Evolutionary conservation across 805 yeast species (phyloP).

Genomic region (Cyberlindnera americana): DNA sequence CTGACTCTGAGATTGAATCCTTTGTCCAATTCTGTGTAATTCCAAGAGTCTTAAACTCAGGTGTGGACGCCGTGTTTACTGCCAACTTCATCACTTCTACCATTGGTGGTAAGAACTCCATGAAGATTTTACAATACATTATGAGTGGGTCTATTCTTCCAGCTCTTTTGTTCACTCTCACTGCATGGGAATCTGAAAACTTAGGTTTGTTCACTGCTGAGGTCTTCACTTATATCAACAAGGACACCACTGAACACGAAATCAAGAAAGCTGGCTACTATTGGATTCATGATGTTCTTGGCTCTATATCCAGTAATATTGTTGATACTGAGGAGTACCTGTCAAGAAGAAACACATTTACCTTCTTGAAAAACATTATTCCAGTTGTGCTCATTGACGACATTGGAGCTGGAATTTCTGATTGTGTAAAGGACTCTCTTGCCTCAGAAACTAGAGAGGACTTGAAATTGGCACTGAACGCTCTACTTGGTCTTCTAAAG

Average conservation of each 20-base stretch:
- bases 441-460: constrained; percentile 69
- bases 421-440: constrained; percentile 45
- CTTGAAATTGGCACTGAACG: constrained; percentile 70
- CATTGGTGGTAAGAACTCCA: constrained; percentile 40
- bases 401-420: constrained; percentile 54
- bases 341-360: constrained; percentile 76
- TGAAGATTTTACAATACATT: constrained; percentile 41
- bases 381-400: constrained; percentile 55
- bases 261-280: constrained; percentile 40
- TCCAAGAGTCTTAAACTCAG: constrained; percentile 75
- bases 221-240: constrained; percentile 44
- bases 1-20: constrained; percentile 24
- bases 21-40: constrained; percentile 65
- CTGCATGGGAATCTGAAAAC: constrained; percentile 78
- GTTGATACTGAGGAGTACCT: constrained; percentile 55
- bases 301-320: constrained; percentile 21
- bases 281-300: constrained; percentile 52
- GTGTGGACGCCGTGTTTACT: constrained; percentile 74
- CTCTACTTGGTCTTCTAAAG: constrained; percentile 61
- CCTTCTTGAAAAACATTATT: constrained; percentile 64
- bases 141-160: constrained; percentile 47
- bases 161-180: constrained; percentile 62
- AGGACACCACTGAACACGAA: constrained; percentile 23
- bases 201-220: constrained; percentile 70
- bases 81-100: constrained; percentile 56